Evolutionary conservation across 148 eudicot species (phyloP).

Genomic region (Silene conica): DNA sequence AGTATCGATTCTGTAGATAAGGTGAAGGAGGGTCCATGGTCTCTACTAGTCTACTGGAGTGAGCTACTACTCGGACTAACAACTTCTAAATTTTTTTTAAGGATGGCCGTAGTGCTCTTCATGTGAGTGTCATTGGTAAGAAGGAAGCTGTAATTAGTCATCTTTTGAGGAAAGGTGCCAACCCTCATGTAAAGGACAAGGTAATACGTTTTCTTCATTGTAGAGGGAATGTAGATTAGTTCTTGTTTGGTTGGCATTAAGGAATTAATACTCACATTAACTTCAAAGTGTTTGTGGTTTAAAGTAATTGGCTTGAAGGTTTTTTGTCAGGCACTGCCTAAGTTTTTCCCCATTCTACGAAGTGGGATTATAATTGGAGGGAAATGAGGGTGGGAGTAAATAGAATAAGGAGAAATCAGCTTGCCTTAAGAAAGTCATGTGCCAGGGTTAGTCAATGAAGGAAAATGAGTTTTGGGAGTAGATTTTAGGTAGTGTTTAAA

Average conservation of each 20-base stretch:
- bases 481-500: no score
- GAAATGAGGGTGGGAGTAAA: no score
- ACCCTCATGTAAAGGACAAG: conserved; percentile 67
- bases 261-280: neutral
- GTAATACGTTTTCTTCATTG: conserved; percentile 27
- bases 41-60: no score
- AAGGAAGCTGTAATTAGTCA: conserved; percentile 92
- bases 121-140: conserved; percentile 73
- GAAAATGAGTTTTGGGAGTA: no score
- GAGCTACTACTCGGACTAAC: conserved; percentile 12
- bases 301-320: no score
- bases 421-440: no score
- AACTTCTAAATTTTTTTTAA: conserved; percentile 24
- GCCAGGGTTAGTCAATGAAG: no score
- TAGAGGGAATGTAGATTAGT: neutral
- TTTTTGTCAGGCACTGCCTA: no score
- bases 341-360: no score
- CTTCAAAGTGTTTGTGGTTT: neutral
- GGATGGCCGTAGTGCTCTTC: conserved; percentile 90
- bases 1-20: conserved; percentile 60
- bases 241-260: no score
- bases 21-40: conserved; percentile 32
- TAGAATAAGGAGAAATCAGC: no score
- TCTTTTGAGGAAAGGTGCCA: conserved; percentile 89
- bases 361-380: no score